Percentiles rank a stretch among this genome's conserved stretches.
Evolutionary conservation across 441 rosid genomes (phyloP).

Genomic region (Monsonia emarginata): DNA sequence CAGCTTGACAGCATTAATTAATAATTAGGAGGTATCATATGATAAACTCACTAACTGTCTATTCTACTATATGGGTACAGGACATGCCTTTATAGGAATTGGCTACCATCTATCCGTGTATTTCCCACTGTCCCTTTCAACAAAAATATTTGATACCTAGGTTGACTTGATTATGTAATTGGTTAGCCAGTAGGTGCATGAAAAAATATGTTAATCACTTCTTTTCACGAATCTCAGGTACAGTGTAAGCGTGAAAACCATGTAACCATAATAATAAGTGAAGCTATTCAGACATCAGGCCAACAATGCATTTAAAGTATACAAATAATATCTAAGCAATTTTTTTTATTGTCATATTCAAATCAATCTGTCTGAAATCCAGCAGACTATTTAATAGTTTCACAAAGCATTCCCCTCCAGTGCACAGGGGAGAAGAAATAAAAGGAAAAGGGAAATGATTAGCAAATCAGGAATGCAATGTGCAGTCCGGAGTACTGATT

Average conservation of each 20-base stretch:
- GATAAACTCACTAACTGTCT: background rate
- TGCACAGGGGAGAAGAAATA: background rate
- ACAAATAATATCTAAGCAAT: background rate
- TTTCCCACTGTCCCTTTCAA: background rate
- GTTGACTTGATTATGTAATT: no score
- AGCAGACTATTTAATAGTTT: background rate
- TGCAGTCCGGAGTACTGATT: background rate
- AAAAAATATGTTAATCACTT: no score
- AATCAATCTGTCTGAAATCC: background rate
- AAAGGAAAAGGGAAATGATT: background rate
- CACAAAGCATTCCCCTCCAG: background rate
- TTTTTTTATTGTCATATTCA: background rate
- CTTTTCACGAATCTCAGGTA: background rate
- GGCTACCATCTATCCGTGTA: background rate
- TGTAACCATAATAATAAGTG: background rate
- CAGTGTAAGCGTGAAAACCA: background rate
- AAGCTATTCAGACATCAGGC: background rate
- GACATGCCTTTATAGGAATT: background rate
- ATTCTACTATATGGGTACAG: background rate
- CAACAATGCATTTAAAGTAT: background rate
- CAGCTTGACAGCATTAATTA: background rate
- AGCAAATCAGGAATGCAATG: background rate
- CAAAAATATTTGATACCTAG: no score
- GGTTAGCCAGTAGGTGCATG: no score
- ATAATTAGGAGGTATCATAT: background rate